These are phyloP conservation scores for Mycena belliarum DNA, from an alignment of 768 basidiomycete genomes.

Conservation along the genomic window DNA sequence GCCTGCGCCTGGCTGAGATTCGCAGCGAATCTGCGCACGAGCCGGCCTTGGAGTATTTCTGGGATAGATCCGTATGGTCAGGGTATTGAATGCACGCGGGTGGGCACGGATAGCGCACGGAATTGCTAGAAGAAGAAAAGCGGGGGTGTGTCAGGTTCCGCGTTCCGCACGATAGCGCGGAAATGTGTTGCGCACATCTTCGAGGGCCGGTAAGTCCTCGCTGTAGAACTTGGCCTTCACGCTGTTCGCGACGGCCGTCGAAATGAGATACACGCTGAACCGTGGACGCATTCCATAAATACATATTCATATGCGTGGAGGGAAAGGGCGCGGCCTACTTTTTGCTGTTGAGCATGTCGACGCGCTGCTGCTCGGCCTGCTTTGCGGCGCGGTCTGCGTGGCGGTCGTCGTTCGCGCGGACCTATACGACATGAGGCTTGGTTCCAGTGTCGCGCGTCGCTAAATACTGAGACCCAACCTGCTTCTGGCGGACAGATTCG, in stretches of 20 bases:
- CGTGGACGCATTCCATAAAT: slow-evolving; percentile 1
- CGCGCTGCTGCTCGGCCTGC: slow-evolving; percentile 74
- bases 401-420: slow-evolving; percentile 67
- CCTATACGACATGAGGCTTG: slow-evolving; percentile 40
- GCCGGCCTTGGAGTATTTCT: slow-evolving; percentile 73
- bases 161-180: not conserved
- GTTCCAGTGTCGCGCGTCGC: slow-evolving; percentile 6
- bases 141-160: slow-evolving; percentile 13
- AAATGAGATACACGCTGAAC: slow-evolving; percentile 66
- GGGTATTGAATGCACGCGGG: not conserved
- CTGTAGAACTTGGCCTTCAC: slow-evolving; percentile 70
- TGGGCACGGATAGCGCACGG: slow-evolving; percentile 45
- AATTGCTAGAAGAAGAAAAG: slow-evolving; percentile 58
- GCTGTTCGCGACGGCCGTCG: slow-evolving; percentile 68
- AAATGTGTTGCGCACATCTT: slow-evolving; percentile 56
- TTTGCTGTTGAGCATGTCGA: slow-evolving; percentile 80
- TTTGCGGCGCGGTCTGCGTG: slow-evolving; percentile 73
- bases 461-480: slow-evolving; percentile 44
- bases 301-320: not conserved
- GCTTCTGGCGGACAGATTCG: slow-evolving; percentile 75
- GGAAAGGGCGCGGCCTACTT: slow-evolving; percentile 50
- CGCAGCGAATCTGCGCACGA: slow-evolving; percentile 55
- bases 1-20: slow-evolving; percentile 61
- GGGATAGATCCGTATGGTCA: slow-evolving; percentile 12
- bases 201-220: slow-evolving; percentile 66